Evolutionary conservation across 768 basidiomycete species (phyloP).

Genomic region (Tylopilus felleus): DNA sequence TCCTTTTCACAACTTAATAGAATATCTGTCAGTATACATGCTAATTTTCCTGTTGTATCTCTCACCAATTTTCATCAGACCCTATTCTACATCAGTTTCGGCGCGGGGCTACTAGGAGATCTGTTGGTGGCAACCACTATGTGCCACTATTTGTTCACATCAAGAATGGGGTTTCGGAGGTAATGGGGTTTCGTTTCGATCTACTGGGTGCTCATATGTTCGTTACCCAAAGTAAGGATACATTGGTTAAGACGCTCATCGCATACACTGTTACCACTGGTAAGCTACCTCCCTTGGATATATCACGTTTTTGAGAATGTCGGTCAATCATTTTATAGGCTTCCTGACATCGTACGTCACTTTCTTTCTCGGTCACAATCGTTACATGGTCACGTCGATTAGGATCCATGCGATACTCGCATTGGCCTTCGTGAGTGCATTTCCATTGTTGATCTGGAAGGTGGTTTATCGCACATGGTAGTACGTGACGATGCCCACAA

Average conservation of each 20-base stretch:
- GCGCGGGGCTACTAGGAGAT: constrained; percentile 46
- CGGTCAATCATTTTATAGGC: constrained; percentile 33
- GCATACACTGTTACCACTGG: constrained; percentile 55
- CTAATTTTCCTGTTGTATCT: background rate
- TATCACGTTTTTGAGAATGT: constrained; percentile 14
- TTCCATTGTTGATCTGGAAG: background rate
- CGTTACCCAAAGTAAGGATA: constrained; percentile 42
- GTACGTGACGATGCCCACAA: constrained; percentile 48
- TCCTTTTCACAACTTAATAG: constrained; percentile 36
- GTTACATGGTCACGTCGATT: constrained; percentile 1
- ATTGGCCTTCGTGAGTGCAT: constrained; percentile 35
- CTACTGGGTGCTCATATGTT: background rate
- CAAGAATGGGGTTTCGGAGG: constrained; percentile 50
- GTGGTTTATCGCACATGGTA: constrained; percentile 4
- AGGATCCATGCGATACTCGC: constrained; percentile 47
- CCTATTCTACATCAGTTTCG: constrained; percentile 51
- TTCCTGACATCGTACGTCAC: constrained; percentile 34
- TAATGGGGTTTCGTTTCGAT: constrained; percentile 15
- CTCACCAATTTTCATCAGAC: constrained; percentile 31
- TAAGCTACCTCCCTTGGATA: constrained; percentile 7
- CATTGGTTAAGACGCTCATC: constrained; percentile 43
- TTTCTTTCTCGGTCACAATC: background rate
- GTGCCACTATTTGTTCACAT: constrained; percentile 44
- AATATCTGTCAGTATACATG: constrained; percentile 35
- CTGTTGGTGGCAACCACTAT: constrained; percentile 48